Conservation (phyloP, 1,284 basidiomycete genomes). For the Leccinum subrobustum region DNA sequence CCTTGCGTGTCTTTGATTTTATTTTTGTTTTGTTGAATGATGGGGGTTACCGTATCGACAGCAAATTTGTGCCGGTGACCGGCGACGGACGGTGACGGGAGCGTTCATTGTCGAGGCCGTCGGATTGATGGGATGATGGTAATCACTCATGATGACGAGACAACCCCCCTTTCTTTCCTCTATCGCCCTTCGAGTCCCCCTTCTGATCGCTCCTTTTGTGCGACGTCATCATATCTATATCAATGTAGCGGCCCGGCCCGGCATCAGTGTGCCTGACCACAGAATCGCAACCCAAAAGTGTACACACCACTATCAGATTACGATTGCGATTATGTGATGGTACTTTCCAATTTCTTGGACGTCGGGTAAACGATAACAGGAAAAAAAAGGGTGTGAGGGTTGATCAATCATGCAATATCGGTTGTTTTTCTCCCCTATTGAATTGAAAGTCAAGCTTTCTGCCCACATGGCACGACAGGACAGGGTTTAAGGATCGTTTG, state of each 20-base stretch:
- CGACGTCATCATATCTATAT: neutral
- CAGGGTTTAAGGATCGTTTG: neutral
- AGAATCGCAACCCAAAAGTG: conserved; percentile 1
- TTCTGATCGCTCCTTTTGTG: neutral
- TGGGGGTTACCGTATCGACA: neutral
- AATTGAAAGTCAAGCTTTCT: neutral
- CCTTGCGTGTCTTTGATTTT: neutral
- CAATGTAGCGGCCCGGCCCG: neutral
- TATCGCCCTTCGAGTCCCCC: neutral
- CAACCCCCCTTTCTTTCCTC: neutral
- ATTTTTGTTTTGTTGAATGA: neutral
- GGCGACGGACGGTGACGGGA: neutral
- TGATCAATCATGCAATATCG: neutral
- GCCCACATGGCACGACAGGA: neutral
- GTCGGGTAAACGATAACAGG: neutral
- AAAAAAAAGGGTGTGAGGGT: neutral
- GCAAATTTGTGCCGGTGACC: neutral
- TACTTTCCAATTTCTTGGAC: conserved; percentile 2
- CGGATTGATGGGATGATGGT: neutral
- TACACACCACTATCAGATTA: conserved; percentile 5
- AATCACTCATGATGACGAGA: neutral
- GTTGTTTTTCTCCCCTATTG: neutral
- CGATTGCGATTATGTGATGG: neutral
- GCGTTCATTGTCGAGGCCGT: neutral
- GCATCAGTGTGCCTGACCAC: conserved; percentile 24